Conservation (phyloP, 306 rosid species). For the Nissolia schottii region DNA sequence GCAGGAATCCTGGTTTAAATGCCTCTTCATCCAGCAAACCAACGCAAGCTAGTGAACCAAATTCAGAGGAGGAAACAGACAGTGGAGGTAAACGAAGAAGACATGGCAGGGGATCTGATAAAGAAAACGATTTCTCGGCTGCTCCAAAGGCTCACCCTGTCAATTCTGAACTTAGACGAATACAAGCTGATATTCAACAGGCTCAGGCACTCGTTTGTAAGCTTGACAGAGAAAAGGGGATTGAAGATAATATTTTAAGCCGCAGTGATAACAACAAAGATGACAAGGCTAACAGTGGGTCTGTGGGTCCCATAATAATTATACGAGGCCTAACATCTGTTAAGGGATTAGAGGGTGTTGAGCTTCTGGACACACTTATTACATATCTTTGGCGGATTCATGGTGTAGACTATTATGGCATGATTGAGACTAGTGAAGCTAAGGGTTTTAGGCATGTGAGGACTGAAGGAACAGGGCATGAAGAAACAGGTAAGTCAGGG, state of each 20-base stretch:
- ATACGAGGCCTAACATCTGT: conserved; percentile 84
- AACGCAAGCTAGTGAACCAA: conserved; percentile 74
- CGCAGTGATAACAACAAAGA: conserved; percentile 58
- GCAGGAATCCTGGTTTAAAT: conserved; percentile 77
- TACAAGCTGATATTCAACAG: conserved; percentile 78
- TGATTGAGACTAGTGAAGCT: conserved; percentile 78
- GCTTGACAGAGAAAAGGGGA: conserved; percentile 84
- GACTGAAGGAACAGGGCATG: conserved; percentile 50
- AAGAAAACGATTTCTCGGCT: conserved; percentile 72
- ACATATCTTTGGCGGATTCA: conserved; percentile 97
- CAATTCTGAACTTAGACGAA: conserved; percentile 77
- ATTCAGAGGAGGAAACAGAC: conserved; percentile 90
- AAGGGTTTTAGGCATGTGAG: conserved; percentile 94
- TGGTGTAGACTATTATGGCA: conserved; percentile 93
- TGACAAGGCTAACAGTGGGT: conserved; percentile 70
- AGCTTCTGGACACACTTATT: conserved; percentile 81
- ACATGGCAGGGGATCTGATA: conserved; percentile 65
- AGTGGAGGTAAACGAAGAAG: conserved; percentile 63
- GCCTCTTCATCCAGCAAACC: conserved; percentile 60
- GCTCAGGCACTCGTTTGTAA: conserved; percentile 80
- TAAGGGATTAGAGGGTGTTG: conserved; percentile 91
- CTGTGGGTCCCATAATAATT: conserved; percentile 74
- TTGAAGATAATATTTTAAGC: conserved; percentile 73
- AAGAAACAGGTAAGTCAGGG: conserved; percentile 49
- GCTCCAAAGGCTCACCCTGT: conserved; percentile 85